Conservation (phyloP, 148 eudicot species). For the Arctostaphylos glauca region DNA sequence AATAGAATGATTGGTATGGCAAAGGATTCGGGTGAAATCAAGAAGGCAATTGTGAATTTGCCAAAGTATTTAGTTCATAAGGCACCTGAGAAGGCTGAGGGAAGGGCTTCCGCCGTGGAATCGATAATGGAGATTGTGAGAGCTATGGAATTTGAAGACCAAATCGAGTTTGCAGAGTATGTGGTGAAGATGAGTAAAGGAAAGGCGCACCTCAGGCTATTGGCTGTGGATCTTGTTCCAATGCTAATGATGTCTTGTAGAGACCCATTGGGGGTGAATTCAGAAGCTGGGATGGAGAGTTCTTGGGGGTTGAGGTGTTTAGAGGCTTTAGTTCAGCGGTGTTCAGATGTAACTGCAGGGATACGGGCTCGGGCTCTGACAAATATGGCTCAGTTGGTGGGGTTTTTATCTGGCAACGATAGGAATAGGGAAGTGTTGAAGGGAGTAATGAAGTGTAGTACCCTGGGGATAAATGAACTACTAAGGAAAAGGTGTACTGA, state of each 20-base stretch:
- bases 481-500: conserved; percentile 72
- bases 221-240: conserved; percentile 80
- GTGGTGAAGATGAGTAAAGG: conserved; percentile 82
- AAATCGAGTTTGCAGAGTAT: conserved; percentile 55
- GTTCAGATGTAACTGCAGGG: conserved; percentile 73
- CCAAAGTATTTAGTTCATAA: conserved; percentile 65
- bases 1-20: conserved; percentile 49
- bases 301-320: conserved; percentile 74
- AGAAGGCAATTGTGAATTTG: conserved; percentile 57
- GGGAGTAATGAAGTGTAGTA: conserved; percentile 46
- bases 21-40: conserved; percentile 41
- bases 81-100: conserved; percentile 89
- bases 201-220: conserved; percentile 62
- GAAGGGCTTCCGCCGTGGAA: conserved; percentile 71
- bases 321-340: conserved; percentile 66
- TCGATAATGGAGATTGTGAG: conserved; percentile 72
- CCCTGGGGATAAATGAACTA: conserved; percentile 46
- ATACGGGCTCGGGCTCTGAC: conserved; percentile 81
- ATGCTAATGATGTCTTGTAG: conserved; percentile 43
- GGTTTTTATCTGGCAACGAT: conserved; percentile 40
- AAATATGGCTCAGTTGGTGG: conserved; percentile 70
- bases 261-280: conserved; percentile 30
- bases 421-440: conserved; percentile 38
- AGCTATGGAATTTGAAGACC: conserved; percentile 56
- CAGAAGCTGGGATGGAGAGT: conserved; percentile 33